Evolutionary conservation across 2,329 filamentous ascomycete genomes (phyloP).

Genomic region (Colletotrichum tropicicola): DNA sequence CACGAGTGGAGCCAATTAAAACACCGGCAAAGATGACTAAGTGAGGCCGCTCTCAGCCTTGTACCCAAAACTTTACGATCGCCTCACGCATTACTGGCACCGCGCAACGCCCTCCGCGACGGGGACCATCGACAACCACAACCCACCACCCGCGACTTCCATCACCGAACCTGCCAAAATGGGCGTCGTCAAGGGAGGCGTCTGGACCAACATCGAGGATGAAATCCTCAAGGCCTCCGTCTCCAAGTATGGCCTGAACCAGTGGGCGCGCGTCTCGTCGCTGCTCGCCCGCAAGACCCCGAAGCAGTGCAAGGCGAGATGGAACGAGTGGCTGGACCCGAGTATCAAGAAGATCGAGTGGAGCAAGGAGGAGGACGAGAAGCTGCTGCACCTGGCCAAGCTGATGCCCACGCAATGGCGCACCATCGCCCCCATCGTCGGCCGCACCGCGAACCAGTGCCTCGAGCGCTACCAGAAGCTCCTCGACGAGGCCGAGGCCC

Average conservation of each 20-base stretch:
- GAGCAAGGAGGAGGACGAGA: constrained; percentile 99
- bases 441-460: constrained; percentile 95
- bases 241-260: constrained; percentile 93
- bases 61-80: constrained; percentile 21
- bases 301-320: constrained; percentile 99
- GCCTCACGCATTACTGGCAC: neutral
- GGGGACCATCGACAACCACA: constrained; percentile 6
- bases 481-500: constrained; percentile 92
- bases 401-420: constrained; percentile 99
- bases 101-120: constrained; percentile 19
- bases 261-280: constrained; percentile 98
- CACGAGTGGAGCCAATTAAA: constrained; percentile 1
- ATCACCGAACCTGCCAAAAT: constrained; percentile 50
- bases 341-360: constrained; percentile 99
- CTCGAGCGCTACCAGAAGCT: constrained; percentile 97
- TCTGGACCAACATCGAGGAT: constrained; percentile 84
- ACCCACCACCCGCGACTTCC: neutral
- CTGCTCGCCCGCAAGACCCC: constrained; percentile 96
- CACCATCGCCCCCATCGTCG: constrained; percentile 96
- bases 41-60: constrained; percentile 8
- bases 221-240: constrained; percentile 97
- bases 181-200: constrained; percentile 79
- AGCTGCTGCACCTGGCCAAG: constrained; percentile 94
- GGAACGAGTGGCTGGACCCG: constrained; percentile 98
- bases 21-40: neutral